Evolutionary conservation across 2,329 filamentous ascomycete genomes (phyloP).

Genomic region (Fusarium decemcellulare): DNA sequence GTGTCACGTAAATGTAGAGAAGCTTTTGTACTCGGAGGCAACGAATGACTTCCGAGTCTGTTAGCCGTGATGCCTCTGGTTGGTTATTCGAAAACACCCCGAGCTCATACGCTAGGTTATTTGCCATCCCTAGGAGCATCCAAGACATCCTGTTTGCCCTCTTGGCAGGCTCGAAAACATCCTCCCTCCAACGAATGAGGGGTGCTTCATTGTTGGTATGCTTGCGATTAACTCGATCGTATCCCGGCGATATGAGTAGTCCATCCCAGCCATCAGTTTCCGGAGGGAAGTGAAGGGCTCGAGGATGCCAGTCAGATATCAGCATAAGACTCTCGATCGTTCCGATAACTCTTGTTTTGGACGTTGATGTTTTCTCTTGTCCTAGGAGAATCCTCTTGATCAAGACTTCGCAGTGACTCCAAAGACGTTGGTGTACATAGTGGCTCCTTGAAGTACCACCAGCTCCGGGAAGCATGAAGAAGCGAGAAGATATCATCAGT

Average conservation of each 20-base stretch:
- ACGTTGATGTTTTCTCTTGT: conserved; percentile 39
- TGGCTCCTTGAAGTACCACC: conserved; percentile 40
- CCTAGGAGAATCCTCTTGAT: conserved; percentile 39
- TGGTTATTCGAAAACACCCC: conserved; percentile 27
- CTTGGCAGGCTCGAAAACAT: conserved; percentile 45
- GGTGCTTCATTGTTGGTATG: conserved; percentile 35
- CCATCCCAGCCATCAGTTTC: conserved; percentile 44
- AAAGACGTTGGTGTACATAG: conserved; percentile 34
- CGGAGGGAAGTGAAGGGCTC: conserved; percentile 38
- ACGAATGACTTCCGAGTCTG: neutral
- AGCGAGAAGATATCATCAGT: conserved; percentile 40
- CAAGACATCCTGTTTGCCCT: conserved; percentile 46
- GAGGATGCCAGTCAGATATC: conserved; percentile 45
- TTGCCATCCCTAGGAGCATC: conserved; percentile 45
- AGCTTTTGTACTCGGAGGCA: conserved; percentile 31
- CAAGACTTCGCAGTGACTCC: conserved; percentile 40
- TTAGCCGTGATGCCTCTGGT: neutral
- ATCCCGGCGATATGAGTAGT: conserved; percentile 32
- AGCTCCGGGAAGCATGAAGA: conserved; percentile 39
- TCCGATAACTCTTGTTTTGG: conserved; percentile 35
- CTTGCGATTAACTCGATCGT: conserved; percentile 37
- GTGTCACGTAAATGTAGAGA: conserved; percentile 39
- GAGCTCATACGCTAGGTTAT: conserved; percentile 39
- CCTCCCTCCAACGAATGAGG: conserved; percentile 42
- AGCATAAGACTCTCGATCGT: conserved; percentile 40